Evolutionary conservation across 495 filamentous ascomycete species (phyloP), one percentile per base, ranked within the genome.

Genomic region (Jackrogersella minutella): DNA sequence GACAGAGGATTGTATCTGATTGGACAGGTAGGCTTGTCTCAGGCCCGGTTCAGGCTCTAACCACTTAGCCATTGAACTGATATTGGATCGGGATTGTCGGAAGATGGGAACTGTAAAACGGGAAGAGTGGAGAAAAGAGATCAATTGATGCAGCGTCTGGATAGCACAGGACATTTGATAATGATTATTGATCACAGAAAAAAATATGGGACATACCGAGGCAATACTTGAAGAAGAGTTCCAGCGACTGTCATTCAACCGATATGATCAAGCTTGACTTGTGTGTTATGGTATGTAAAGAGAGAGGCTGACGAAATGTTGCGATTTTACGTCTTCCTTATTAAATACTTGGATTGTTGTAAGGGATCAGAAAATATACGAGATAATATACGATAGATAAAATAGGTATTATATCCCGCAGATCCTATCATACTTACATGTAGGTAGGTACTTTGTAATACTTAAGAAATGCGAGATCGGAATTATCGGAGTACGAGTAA

Each of bases 21-120:
- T 69, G 66, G 66, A 21, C 51, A 53, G 31, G 49, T 16, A 28
- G 24, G 21, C 13, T 31, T 8, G 39, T 56, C 30, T 31, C 26
- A 21, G 51, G 28, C 34, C 28, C 51, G 57, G 55, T 57, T 57
- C 49, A 69, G 66, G 66, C 60, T 60, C 43, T 56, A 57, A 43
- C 14, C 14, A 31, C 31, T 49, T 58, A 58, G 30, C 37, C 22
- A 55, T 37, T 55, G 41, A 39, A n/a, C n/a, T 53, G 59, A 46
- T 24, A 26, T 24, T 51, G 66, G 66, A 34, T 24, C 56, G 66
- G 66, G 44, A 44, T 36, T 44, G 36, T 64, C 44, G 56, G 66
- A 51, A 64, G 44, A 54, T 31, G 40, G 31, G 53, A 44, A 19
- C 11, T 31, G 24, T 11, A 13, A 58, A 16, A 44, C 16, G 46